These are phyloP conservation scores for Nothopassalora personata DNA, from an alignment of 2,329 filamentous ascomycete genomes.

Conservation along the genomic window DNA sequence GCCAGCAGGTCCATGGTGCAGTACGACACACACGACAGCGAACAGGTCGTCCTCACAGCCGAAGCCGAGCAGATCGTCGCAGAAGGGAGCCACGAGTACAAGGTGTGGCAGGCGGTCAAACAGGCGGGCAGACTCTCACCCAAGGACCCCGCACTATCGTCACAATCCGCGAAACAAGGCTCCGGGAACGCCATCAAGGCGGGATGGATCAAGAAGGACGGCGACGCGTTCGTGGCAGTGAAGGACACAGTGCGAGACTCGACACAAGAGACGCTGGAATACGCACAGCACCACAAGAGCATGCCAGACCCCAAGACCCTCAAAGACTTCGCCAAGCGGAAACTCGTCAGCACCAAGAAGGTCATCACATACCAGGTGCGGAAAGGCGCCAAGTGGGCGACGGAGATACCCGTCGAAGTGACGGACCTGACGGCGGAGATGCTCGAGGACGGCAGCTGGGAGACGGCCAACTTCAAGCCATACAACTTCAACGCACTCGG, in stretches of 20 bases:
- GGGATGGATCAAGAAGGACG: slow-evolving; percentile 61
- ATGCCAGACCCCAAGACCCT: slow-evolving; percentile 69
- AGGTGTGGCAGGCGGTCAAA: slow-evolving; percentile 47
- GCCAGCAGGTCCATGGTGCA: slow-evolving; percentile 77
- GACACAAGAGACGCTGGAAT: slow-evolving; percentile 68
- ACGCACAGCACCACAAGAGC: slow-evolving; percentile 64
- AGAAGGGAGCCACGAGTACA: slow-evolving; percentile 48
- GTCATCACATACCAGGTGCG: slow-evolving; percentile 74
- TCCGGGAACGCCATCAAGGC: slow-evolving; percentile 87
- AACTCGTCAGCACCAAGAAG: slow-evolving; percentile 79
- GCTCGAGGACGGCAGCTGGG: slow-evolving; percentile 82
- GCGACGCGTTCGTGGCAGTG: slow-evolving; percentile 51
- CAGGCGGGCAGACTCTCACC: slow-evolving; percentile 41
- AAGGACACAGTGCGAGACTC: slow-evolving; percentile 72
- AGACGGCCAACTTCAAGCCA: slow-evolving; percentile 81
- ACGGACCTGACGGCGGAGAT: slow-evolving; percentile 94
- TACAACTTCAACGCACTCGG: slow-evolving; percentile 69
- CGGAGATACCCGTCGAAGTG: slow-evolving; percentile 85
- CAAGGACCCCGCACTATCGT: slow-evolving; percentile 56
- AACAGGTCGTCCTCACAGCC: slow-evolving; percentile 69
- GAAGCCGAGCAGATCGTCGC: slow-evolving; percentile 71
- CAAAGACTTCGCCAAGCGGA: slow-evolving; percentile 83
- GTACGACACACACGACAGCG: slow-evolving; percentile 76
- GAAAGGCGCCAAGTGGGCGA: slow-evolving; percentile 84
- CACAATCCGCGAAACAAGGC: slow-evolving; percentile 76